Percentiles rank a stretch among this genome's conserved stretches.
Evolutionary conservation across 1,139 yeast species (phyloP).

Genomic region (Taphrina pruni): DNA sequence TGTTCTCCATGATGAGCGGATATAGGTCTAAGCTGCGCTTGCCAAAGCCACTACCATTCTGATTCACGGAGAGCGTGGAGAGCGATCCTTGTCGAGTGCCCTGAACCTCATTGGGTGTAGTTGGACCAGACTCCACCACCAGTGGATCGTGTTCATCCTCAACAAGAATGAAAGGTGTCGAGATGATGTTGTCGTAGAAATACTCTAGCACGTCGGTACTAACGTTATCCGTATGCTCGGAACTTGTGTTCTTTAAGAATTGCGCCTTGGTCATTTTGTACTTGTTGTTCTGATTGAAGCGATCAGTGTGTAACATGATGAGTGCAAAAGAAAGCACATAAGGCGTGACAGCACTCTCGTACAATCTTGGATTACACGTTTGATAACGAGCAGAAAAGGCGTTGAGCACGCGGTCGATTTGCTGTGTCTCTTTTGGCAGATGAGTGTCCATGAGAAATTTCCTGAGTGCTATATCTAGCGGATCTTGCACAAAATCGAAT

Average conservation of each 20-base stretch:
- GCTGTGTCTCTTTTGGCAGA: slow-evolving; percentile 72
- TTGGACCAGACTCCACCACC: slow-evolving; percentile 11
- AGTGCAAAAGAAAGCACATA: slow-evolving; percentile 66
- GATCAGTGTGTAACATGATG: slow-evolving; percentile 72
- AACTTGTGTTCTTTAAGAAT: slow-evolving; percentile 58
- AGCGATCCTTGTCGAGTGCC: slow-evolving; percentile 13
- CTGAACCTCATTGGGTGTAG: slow-evolving; percentile 17
- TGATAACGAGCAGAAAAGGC: slow-evolving; percentile 61
- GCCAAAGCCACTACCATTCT: slow-evolving; percentile 45
- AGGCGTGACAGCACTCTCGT: slow-evolving; percentile 57
- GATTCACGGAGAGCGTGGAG: neutral
- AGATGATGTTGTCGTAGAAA: slow-evolving; percentile 67
- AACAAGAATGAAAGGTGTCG: slow-evolving; percentile 59
- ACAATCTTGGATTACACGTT: slow-evolving; percentile 54
- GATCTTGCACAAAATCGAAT: slow-evolving; percentile 60
- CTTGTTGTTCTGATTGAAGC: slow-evolving; percentile 67
- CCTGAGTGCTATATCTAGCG: slow-evolving; percentile 68
- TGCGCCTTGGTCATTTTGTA: slow-evolving; percentile 67
- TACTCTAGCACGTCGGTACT: slow-evolving; percentile 57
- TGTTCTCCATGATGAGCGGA: slow-evolving; percentile 52
- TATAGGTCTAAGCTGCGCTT: slow-evolving; percentile 52
- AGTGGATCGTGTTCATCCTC: slow-evolving; percentile 50
- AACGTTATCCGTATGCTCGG: slow-evolving; percentile 52
- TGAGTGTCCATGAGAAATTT: slow-evolving; percentile 62
- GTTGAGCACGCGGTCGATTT: slow-evolving; percentile 67